Evolutionary conservation across 108 stramenopile genomes (phyloP).

Genomic region (Discostella pseudostelligera): DNA sequence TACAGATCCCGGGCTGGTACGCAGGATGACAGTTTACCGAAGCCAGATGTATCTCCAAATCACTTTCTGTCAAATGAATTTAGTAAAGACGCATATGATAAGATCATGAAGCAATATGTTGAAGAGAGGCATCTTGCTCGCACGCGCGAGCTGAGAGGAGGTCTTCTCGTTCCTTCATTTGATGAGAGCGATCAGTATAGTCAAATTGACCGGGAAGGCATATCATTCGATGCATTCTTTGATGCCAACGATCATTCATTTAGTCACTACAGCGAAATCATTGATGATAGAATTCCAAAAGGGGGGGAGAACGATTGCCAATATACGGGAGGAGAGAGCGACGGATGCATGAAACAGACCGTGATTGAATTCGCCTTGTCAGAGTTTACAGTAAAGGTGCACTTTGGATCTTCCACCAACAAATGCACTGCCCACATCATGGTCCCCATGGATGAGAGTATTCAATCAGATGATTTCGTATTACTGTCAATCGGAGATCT

Average conservation of each 20-base stretch:
- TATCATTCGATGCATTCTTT: constrained; percentile 81
- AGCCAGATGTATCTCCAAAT: constrained; percentile 1
- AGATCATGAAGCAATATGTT: constrained; percentile 75
- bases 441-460: not conserved
- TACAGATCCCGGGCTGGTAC: not conserved
- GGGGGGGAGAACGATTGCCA: constrained; percentile 9
- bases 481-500: constrained; percentile 57
- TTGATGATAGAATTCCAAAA: constrained; percentile 26
- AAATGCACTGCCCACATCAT: not conserved
- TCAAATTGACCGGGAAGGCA: constrained; percentile 29
- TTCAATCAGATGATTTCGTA: constrained; percentile 53
- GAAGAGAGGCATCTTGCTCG: constrained; percentile 70
- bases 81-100: constrained; percentile 54
- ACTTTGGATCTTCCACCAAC: constrained; percentile 18
- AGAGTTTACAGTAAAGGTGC: constrained; percentile 54
- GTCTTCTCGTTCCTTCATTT: constrained; percentile 62
- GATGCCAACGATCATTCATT: constrained; percentile 81
- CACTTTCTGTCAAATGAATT: constrained; percentile 45
- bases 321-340: not conserved
- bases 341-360: constrained; percentile 45
- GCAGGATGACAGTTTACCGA: not conserved
- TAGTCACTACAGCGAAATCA: constrained; percentile 51
- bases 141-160: constrained; percentile 64
- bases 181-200: constrained; percentile 46
- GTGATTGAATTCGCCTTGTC: constrained; percentile 54